Base-by-base conservation (phyloP, 441 rosid genomes). In the Eutrema salsugineum region DNA sequence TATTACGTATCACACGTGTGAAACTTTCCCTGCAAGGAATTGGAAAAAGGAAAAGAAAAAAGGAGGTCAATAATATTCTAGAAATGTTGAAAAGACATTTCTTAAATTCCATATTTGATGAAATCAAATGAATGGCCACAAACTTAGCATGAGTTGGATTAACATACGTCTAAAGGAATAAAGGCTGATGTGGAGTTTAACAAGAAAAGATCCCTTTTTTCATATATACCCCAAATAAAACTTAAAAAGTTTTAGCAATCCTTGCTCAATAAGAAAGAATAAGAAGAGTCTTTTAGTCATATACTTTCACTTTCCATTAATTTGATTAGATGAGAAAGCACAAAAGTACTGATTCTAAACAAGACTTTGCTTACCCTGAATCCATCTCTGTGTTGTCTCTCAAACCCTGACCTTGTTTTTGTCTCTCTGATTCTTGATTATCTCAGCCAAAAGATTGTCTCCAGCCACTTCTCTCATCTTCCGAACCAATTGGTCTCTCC, bases 391-490 rank as follows among this genome's bases (percentile, higher is more conserved):
- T 50, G 10, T 11, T 11, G 8, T 28, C 11, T 38, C 19, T 66
- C 12, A 71, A 16, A 53, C 40, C 57, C 30, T 77, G 48, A 54
- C 17, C 49, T 56, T 78, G 74, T 76, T 81, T 77, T 44, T 51
- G 30, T 60, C 19, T 63, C 38, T 66, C 44, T 60, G 49, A 33
- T 58, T 49, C 71, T 55, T 80, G 49, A 81, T 63, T 11, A 81
- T 78, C 35, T 66, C 46, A 32, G 8, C 22, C 17, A 82, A 58
- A 57, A 84, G 70, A n/a, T 71, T 56, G 46, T 79, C 79, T 33
- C 85, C 88, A n/a, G 82, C 74, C 15, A 81, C 66, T 56, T 75
- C 76, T 55, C 81, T 75, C 70, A 80, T 51, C 63, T 51, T 81
- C 48, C 39, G 63, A 2, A 78, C 49, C 73, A 84, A 47, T 12